These are phyloP conservation scores for Ehretia macrophylla DNA, from an alignment of 257 asterid species.

Conservation along the genomic window DNA sequence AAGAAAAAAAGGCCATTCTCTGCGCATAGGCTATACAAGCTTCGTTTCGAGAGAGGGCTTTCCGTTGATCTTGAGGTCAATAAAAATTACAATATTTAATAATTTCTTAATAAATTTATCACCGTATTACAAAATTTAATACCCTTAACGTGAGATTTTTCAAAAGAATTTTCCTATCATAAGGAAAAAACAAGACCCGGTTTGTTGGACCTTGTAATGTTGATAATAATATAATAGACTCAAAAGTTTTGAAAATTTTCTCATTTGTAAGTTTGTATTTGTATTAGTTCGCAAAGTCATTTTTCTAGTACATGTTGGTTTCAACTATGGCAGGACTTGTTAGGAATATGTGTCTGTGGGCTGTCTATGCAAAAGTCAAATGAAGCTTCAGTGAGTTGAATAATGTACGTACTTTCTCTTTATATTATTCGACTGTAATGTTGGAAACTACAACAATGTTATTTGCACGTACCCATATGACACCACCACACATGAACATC, in stretches of 20 bases:
- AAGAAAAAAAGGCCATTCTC: too few relatives aligned
- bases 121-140: too few relatives aligned
- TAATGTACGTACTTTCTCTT: not conserved
- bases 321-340: constrained; percentile 42
- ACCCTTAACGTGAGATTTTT: too few relatives aligned
- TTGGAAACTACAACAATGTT: constrained; percentile 33
- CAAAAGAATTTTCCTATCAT: too few relatives aligned
- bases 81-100: too few relatives aligned
- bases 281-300: constrained; percentile 21
- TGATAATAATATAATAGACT: constrained; percentile 17
- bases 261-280: constrained; percentile 43
- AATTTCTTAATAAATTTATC: too few relatives aligned
- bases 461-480: constrained; percentile 23
- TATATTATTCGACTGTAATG: not conserved
- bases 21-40: too few relatives aligned
- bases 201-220: constrained; percentile 5
- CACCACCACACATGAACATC: constrained; percentile 2
- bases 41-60: too few relatives aligned
- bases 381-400: constrained; percentile 8
- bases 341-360: constrained; percentile 37
- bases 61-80: too few relatives aligned
- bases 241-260: constrained; percentile 31
- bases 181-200: too few relatives aligned
- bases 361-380: constrained; percentile 37
- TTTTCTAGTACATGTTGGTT: constrained; percentile 21